Evolutionary conservation across 306 rosid species (phyloP).

Genomic region (Styphnolobium japonicum): DNA sequence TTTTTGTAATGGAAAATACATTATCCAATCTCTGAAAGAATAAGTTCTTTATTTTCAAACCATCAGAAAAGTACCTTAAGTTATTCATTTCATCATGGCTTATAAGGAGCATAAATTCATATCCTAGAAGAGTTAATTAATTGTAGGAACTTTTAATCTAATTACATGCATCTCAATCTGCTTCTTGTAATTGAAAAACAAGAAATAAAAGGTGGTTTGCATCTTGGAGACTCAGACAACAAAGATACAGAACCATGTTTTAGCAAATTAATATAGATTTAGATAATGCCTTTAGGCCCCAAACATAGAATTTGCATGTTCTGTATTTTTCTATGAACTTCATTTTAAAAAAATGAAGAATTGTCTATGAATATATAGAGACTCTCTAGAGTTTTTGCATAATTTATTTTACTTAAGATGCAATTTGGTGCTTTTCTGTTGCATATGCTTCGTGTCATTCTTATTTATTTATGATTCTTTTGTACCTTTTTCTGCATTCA

Average conservation of each 20-base stretch:
- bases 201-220: neutral
- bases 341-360: neutral
- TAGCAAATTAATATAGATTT: neutral
- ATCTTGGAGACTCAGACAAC: neutral
- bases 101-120: neutral
- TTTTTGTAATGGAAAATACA: neutral
- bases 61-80: neutral
- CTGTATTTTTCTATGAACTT: neutral
- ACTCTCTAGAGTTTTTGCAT: neutral
- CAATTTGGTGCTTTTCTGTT: neutral
- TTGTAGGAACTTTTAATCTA: neutral
- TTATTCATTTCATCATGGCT: neutral
- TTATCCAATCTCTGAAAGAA: neutral
- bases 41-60: too few relatives aligned
- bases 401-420: neutral
- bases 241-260: neutral
- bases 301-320: neutral
- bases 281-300: neutral
- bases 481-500: slow-evolving; percentile 27
- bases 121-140: neutral
- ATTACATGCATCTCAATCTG: neutral
- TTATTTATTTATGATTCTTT: neutral
- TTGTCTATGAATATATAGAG: neutral
- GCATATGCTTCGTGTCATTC: neutral
- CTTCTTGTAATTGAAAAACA: neutral